phyloP scores from a whole-genome alignment of 768 basidiomycete species.

The Lentinula guzmanii region DNA sequence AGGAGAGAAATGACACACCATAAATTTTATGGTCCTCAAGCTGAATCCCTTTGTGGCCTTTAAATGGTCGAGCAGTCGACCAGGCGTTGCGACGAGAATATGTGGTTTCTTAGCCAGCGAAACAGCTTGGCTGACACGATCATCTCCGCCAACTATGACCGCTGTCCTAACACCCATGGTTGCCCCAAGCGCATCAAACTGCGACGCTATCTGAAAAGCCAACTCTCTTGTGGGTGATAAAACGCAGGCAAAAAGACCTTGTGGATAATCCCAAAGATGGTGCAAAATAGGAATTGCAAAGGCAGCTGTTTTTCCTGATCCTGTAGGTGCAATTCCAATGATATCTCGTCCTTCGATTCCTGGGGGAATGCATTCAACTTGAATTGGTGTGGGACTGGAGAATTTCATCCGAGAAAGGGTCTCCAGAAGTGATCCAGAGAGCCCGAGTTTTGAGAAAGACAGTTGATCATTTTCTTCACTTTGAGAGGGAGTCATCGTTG shows the following conservation, averaged over 20 bases:
- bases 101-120: slow-evolving; percentile 92
- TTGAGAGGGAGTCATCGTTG: no score
- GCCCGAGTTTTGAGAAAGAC: no score
- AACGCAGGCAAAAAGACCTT: slow-evolving; percentile 87
- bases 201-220: slow-evolving; percentile 95
- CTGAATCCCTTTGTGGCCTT: not conserved
- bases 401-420: no score
- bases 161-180: slow-evolving; percentile 88
- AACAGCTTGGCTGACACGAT: slow-evolving; percentile 82
- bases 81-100: slow-evolving; percentile 92
- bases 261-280: slow-evolving; percentile 92
- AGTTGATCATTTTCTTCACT: no score
- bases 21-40: not conserved
- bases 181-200: slow-evolving; percentile 87
- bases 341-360: slow-evolving; percentile 93
- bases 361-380: slow-evolving; percentile 76
- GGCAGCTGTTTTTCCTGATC: slow-evolving; percentile 96
- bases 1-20: not conserved
- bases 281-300: slow-evolving; percentile 96
- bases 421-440: no score
- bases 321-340: slow-evolving; percentile 95
- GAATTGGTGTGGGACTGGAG: slow-evolving; percentile 76
- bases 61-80: slow-evolving; percentile 80
- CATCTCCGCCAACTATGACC: slow-evolving; percentile 82
- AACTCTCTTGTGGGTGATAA: slow-evolving; percentile 95